These are phyloP conservation scores for Psilocybe cubensis DNA, from an alignment of 768 basidiomycete genomes.

Conservation along the genomic window DNA sequence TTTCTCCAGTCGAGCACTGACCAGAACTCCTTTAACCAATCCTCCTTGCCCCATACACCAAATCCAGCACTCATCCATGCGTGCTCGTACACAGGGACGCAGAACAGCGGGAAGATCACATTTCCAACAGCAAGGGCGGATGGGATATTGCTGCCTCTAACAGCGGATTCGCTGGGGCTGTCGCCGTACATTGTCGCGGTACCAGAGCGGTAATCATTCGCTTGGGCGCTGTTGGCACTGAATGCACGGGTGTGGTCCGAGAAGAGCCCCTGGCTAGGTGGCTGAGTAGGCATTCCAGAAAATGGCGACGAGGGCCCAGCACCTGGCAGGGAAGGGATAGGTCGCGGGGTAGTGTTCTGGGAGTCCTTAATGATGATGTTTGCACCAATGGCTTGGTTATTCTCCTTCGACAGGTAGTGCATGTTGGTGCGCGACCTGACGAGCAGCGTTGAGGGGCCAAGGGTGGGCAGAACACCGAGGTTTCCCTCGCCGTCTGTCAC, in stretches of 20 bases:
- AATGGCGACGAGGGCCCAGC: constrained; percentile 41
- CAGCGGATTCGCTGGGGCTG: constrained; percentile 11
- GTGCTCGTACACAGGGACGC: constrained; percentile 81
- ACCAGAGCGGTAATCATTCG: not conserved
- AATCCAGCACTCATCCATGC: constrained; percentile 86
- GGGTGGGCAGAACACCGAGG: constrained; percentile 79
- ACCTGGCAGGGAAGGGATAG: constrained; percentile 31
- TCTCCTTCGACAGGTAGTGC: constrained; percentile 21
- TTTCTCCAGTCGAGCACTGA: constrained; percentile 77
- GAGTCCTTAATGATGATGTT: constrained; percentile 16
- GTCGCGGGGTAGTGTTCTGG: constrained; percentile 14
- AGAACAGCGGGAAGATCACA: constrained; percentile 74
- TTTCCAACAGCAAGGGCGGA: constrained; percentile 47
- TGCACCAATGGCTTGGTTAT: constrained; percentile 24
- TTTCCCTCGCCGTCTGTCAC: constrained; percentile 68
- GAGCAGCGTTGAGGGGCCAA: constrained; percentile 88
- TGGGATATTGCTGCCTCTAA: constrained; percentile 14
- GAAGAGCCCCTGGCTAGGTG: constrained; percentile 30
- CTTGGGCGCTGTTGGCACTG: constrained; percentile 1
- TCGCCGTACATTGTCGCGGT: not conserved
- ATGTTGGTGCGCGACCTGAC: constrained; percentile 56
- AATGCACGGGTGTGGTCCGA: constrained; percentile 16
- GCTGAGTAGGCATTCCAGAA: constrained; percentile 41
- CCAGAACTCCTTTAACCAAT: constrained; percentile 86
- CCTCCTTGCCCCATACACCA: constrained; percentile 91